These are phyloP conservation scores for Linnemannia zychae DNA, from an alignment of 192 early-diverging fungal species.

Conservation along the genomic window DNA sequence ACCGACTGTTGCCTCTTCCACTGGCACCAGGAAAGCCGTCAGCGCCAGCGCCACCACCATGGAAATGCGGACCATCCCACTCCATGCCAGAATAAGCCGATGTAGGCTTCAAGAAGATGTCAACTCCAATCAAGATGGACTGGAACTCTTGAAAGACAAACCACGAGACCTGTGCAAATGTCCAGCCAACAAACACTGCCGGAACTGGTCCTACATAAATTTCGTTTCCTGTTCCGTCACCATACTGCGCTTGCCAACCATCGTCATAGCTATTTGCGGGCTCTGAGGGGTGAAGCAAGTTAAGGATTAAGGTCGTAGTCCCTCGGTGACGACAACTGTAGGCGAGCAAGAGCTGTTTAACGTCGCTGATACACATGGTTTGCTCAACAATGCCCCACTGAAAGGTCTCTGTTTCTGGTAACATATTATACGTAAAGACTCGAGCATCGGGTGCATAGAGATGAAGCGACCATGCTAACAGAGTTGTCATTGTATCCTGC, in stretches of 20 bases:
- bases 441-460: conserved; percentile 68
- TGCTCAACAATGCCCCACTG: conserved; percentile 68
- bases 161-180: conserved; percentile 72
- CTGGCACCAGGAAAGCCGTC: not conserved
- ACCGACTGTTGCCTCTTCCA: not conserved
- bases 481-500: conserved; percentile 79
- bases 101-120: conserved; percentile 34
- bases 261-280: conserved; percentile 66
- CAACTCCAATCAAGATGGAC: conserved; percentile 41
- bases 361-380: conserved; percentile 64
- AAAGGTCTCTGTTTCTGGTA: conserved; percentile 72
- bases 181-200: conserved; percentile 67
- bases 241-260: conserved; percentile 78
- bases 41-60: not conserved
- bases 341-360: conserved; percentile 65
- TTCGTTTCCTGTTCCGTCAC: conserved; percentile 78
- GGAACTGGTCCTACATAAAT: conserved; percentile 68
- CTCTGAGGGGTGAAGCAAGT: conserved; percentile 72
- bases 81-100: not conserved
- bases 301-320: conserved; percentile 71
- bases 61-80: conserved; percentile 16
- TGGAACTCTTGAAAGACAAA: conserved; percentile 55
- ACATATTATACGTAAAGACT: conserved; percentile 72
- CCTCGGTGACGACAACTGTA: conserved; percentile 71
- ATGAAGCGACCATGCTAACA: conserved; percentile 76